Evolutionary conservation across 495 filamentous ascomycete species (phyloP), one percentile per base, ranked within the genome.

Genomic region (Penicillium ucsense): DNA sequence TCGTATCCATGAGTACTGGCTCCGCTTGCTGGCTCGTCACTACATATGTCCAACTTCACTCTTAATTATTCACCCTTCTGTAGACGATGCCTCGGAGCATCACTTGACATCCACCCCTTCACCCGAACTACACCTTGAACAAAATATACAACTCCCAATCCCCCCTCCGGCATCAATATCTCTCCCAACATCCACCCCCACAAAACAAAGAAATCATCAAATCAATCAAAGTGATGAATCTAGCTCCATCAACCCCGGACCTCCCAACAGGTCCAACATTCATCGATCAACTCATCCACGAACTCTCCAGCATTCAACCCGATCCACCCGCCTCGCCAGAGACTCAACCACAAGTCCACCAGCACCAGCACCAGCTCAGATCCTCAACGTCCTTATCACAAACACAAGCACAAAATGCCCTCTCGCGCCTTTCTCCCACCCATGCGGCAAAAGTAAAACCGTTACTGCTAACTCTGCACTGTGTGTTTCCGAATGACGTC

Each of bases 391-490:
- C 30, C 9, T 9, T 28, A 11, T 39, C 46, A 29, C 41, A 59
- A 27, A 52, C 43, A 40, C 46, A 43, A 34, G 40, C 33, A 6
- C 55, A 48, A 38, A 60, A 57, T 36, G 41, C 59, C 27, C 46
- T 64, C 20, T 44, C 57, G 8, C 29, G 51, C 27, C 48, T 64
- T 10, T 31, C 64, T 33, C 11, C 53, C 41, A 35, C 52, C 38
- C 46, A 60, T 8, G 35, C 56, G 4, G 33, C 56, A 20, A 50
- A 52, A 42, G 48, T 60, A 3, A 76, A 72, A 48, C 62, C 70
- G 31, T 38, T 76, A 11, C 56, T 81, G 47, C 51, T 78, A 31
- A 76, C 75, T 7, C 64, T 81, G 10, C 77, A 80, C 59, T 76
- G 68, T 39, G 60, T 81, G 4, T 72, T 79, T 38, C 76, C 77